phyloP scores from a whole-genome alignment of 768 basidiomycete genomes.

The Calocybe gangraenosa region DNA sequence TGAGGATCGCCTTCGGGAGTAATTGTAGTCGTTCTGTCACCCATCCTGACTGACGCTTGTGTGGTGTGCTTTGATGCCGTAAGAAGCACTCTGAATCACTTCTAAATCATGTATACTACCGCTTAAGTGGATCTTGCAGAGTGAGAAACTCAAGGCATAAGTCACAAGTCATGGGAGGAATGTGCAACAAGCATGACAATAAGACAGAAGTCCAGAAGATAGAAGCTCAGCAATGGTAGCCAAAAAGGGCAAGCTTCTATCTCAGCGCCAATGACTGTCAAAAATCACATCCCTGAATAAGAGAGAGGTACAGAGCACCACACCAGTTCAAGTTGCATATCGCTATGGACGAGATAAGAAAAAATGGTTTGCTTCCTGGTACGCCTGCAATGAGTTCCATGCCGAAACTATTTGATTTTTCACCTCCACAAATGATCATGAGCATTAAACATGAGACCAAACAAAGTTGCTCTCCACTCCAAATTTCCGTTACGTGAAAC shows the following conservation, averaged over 20 bases:
- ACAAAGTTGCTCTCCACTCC: too few relatives aligned
- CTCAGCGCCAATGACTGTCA: background rate
- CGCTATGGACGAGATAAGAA: too few relatives aligned
- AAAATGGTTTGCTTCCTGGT: too few relatives aligned
- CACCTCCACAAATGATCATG: too few relatives aligned
- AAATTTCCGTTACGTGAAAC: background rate
- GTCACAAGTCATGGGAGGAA: conserved; percentile 4
- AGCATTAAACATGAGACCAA: too few relatives aligned
- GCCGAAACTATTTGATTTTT: too few relatives aligned
- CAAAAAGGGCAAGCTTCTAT: background rate
- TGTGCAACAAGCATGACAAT: background rate
- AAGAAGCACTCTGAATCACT: background rate
- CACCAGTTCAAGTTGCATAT: too few relatives aligned
- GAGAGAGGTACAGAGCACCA: background rate
- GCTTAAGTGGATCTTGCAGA: conserved; percentile 1
- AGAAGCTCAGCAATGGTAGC: too few relatives aligned
- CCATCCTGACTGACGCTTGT: background rate
- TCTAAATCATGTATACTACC: background rate
- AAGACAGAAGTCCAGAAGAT: conserved; percentile 7
- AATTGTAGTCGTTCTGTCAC: background rate
- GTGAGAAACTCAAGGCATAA: conserved; percentile 2
- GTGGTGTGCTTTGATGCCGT: background rate
- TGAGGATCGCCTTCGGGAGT: too few relatives aligned
- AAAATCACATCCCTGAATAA: background rate
- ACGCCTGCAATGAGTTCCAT: too few relatives aligned